Base-by-base conservation (phyloP, 2,329 filamentous ascomycete species). In the Ceratocystis destructans region DNA sequence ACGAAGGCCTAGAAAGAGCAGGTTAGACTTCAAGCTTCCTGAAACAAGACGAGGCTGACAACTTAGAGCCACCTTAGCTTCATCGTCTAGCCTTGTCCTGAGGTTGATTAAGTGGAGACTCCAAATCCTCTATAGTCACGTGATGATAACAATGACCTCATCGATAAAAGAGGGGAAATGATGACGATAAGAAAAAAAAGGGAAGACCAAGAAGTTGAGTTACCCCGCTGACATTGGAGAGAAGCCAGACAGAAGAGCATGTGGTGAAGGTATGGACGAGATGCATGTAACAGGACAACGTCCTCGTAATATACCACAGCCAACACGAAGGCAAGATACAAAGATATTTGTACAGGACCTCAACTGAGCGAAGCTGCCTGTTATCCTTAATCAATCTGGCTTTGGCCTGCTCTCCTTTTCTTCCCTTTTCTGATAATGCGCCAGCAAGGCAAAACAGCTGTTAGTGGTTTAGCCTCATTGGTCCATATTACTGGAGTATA, bases 21-120 rank as follows among this genome's bases (percentile, higher is more conserved):
- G 37, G 8, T 37, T 10, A 37, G 8, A 37, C 8, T 37, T 10
- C 33, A 37, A 37, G 33, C 3, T 41, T 10, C 37, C 44, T 63
- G 46, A 25, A 31, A 48, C 2, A 5, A 45, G n/a, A 17, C 61
- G 12, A 65, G 64, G 53, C 64, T 61, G 53, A 65, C n/a, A 45
- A 5, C 44, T 22, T 22, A 22, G 63, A 64, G 63, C 63, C 63
- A 64, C 63, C 50, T 64, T 41, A 59, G 63, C 63, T 48, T 8
- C 37, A 63, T 17, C 5, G 22, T 45, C 15, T 17, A 63, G 61
- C 61, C 61, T 63, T 63, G 61, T 48, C 61, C 33, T 2, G 28
- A n/a, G 55, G 31, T 33, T 31, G n/a, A 17, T 31, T 31, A 20
- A 59, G 55, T 37, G 55, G 55, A 37, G 15, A 17, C 12, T n/a